phyloP scores from a whole-genome alignment of 2,329 filamentous ascomycete genomes.

The Fusarium proliferatum region DNA sequence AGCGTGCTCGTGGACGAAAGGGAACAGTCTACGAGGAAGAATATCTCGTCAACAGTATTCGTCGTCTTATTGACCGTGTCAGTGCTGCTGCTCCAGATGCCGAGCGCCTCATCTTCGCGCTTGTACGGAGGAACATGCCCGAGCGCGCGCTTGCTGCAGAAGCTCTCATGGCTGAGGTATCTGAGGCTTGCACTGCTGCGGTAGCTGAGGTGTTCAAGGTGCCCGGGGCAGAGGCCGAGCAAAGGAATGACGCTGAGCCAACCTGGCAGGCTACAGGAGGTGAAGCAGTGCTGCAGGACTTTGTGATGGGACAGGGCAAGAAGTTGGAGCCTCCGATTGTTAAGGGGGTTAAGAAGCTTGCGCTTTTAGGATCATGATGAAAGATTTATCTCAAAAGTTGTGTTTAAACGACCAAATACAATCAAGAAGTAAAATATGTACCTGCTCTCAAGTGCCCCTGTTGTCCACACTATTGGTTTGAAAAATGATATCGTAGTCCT shows the following conservation, averaged over 20 bases:
- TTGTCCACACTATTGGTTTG: background rate
- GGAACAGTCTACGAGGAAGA: slow-evolving; percentile 98
- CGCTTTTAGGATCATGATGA: slow-evolving; percentile 58
- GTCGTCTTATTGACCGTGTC: slow-evolving; percentile 83
- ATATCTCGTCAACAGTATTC: slow-evolving; percentile 90
- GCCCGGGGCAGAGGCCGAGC: slow-evolving; percentile 22
- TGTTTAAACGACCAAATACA: slow-evolving; percentile 18
- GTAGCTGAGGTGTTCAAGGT: slow-evolving; percentile 75
- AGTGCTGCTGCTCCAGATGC: slow-evolving; percentile 79
- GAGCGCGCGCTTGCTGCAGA: slow-evolving; percentile 86
- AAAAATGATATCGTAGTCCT: background rate
- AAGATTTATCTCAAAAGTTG: slow-evolving; percentile 6
- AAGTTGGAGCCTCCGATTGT: slow-evolving; percentile 62
- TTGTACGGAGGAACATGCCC: slow-evolving; percentile 84
- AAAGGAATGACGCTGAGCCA: slow-evolving; percentile 36
- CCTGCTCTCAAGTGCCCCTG: background rate
- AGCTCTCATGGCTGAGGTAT: slow-evolving; percentile 77
- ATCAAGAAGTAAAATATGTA: background rate
- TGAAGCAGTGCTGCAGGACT: slow-evolving; percentile 64
- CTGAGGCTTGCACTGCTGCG: slow-evolving; percentile 74
- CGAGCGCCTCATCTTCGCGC: slow-evolving; percentile 77
- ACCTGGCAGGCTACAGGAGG: slow-evolving; percentile 57
- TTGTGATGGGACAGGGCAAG: slow-evolving; percentile 58
- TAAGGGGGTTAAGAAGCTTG: slow-evolving; percentile 60
- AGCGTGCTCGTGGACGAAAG: slow-evolving; percentile 93